A percentile compares a stretch with the other conserved stretches of the same genome.
phyloP scores from a whole-genome alignment of 768 basidiomycete species.

The Mycena floridula region DNA sequence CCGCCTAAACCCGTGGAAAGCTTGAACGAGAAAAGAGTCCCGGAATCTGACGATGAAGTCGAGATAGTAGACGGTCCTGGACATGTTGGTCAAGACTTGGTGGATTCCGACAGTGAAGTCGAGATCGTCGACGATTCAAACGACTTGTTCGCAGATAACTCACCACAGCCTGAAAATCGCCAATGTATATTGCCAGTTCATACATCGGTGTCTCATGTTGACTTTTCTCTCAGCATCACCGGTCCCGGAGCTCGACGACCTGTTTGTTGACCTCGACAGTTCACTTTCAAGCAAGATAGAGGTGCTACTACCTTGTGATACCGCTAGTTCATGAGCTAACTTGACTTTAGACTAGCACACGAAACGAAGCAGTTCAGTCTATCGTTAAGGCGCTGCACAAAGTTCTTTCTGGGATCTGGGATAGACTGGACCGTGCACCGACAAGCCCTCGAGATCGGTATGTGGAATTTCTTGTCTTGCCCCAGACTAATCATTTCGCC shows the following conservation, averaged over 20 bases:
- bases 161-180: too few species aligned
- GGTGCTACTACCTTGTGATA: neutral
- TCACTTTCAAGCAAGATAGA: constrained; percentile 2
- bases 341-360: neutral
- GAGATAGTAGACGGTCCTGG: too few species aligned
- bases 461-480: neutral
- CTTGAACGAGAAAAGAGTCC: too few species aligned
- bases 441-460: neutral
- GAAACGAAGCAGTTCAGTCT: neutral
- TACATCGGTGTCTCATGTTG: neutral
- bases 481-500: neutral
- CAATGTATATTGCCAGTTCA: neutral
- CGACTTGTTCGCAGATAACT: too few species aligned
- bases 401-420: neutral
- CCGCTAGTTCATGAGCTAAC: neutral
- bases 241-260: neutral
- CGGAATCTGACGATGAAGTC: too few species aligned
- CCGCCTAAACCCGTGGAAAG: too few species aligned
- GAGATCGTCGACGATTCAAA: too few species aligned
- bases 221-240: neutral
- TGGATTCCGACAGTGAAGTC: too few species aligned
- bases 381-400: neutral
- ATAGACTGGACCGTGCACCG: neutral
- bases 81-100: too few species aligned
- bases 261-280: neutral